Base-by-base conservation (phyloP, 495 filamentous ascomycete species). In the Penicillium psychrofluorescens region DNA sequence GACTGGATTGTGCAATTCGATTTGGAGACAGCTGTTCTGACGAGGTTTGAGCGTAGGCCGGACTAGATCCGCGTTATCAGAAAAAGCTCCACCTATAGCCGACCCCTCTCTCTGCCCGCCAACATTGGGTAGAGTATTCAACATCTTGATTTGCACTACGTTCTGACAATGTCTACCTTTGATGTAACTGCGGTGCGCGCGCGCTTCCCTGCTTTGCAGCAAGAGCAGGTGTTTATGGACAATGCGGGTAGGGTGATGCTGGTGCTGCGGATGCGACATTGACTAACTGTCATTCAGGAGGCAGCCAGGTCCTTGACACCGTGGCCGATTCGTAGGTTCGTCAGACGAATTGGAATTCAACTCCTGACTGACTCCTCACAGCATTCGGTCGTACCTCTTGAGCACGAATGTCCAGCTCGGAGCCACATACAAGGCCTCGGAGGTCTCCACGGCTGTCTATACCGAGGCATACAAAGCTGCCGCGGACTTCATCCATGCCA, bases 361-460 rank as follows among this genome's bases (percentile, higher is more conserved):
- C 22, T 4, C 3, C 22, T 22, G 22, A 22, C 4, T 2, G 22
- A 22, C 0, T 22, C 22, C 4, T 3, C 22, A 36, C 45, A 86
- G 83, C 9, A 80, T 88, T 41, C 59, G 61, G 6, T 66, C 80
- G 36, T 89, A 89, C 48, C 69, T 87, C 32, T 58, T 71, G 35
- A 76, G 71, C 37, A 82, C 75, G 48, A 88, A 88, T 45, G 83
- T 87, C 44, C 85, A 88, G 58, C 75, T 87, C 8, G 83, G 83
- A 22, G 83, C 81, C 8, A 77, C 70, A 4, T 90, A 90, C 50
- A 55, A 63, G 29, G 59, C 72, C 1, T 69, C 75, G 28, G 54
- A 77, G 47, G 55, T 61, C 11, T 79, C 83, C 0, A 86, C 76
- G 1, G 54, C 68, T 7, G 66, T 66, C 22, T 83, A 81, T 48